phyloP scores from a whole-genome alignment of 2,329 filamentous ascomycete species.

The Paraconiothyrium brasiliense region DNA sequence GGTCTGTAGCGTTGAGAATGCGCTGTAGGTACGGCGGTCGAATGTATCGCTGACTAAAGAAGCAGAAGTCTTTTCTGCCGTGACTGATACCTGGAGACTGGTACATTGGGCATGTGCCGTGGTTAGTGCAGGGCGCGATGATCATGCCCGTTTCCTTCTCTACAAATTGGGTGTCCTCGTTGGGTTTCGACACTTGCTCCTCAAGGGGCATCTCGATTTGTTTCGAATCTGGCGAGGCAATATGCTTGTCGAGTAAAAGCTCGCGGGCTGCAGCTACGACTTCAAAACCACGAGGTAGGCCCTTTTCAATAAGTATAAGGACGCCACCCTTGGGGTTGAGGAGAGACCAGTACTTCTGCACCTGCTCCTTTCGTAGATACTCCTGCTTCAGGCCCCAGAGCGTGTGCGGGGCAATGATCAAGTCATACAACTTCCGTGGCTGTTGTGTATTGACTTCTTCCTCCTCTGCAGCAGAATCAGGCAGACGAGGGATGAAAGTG shows the following conservation, averaged over 20 bases:
- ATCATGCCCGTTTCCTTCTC: slow-evolving; percentile 70
- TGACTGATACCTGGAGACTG: slow-evolving; percentile 71
- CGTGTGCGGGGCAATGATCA: slow-evolving; percentile 88
- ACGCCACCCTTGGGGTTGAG: slow-evolving; percentile 86
- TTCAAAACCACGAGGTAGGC: slow-evolving; percentile 90
- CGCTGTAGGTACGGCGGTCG: slow-evolving; percentile 83
- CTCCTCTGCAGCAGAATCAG: slow-evolving; percentile 79
- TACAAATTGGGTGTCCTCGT: slow-evolving; percentile 43
- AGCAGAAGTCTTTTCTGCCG: slow-evolving; percentile 89
- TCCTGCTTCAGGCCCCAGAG: slow-evolving; percentile 80
- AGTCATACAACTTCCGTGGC: slow-evolving; percentile 80
- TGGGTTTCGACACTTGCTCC: slow-evolving; percentile 54
- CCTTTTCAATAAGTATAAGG: slow-evolving; percentile 88
- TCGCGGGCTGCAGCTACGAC: slow-evolving; percentile 86
- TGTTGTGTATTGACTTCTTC: slow-evolving; percentile 50
- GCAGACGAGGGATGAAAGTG: slow-evolving; percentile 89
- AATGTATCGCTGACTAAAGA: slow-evolving; percentile 88
- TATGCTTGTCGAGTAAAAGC: slow-evolving; percentile 78
- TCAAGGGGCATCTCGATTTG: slow-evolving; percentile 49
- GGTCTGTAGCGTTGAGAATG: slow-evolving; percentile 72
- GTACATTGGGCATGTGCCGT: slow-evolving; percentile 90
- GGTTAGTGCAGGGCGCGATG: slow-evolving; percentile 80
- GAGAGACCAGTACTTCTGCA: slow-evolving; percentile 90
- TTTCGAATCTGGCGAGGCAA: slow-evolving; percentile 68
- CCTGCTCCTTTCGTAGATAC: slow-evolving; percentile 77